Percentiles rank a stretch among this genome's conserved stretches.
Conservation (phyloP, 140 eudicot genomes). For the Erigeron philadelphicus region DNA sequence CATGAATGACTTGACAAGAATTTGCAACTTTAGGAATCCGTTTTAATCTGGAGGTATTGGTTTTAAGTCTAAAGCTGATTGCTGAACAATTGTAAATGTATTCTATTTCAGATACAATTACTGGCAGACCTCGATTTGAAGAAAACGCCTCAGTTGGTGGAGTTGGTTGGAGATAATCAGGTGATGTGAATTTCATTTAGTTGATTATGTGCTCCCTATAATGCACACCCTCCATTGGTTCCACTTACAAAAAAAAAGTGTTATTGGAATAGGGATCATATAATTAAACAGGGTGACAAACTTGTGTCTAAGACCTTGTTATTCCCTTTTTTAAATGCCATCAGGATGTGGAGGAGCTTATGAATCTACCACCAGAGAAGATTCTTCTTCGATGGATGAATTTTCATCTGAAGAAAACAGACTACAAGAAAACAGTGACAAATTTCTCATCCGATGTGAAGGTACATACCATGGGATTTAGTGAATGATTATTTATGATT, state of each 20-base stretch:
- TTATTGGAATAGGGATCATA: neutral
- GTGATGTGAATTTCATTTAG: constrained; percentile 28
- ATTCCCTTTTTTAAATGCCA: neutral
- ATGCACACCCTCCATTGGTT: neutral
- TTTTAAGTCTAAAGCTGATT: neutral
- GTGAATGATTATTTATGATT: constrained; percentile 1
- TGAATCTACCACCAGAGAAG: constrained; percentile 91
- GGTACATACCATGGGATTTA: constrained; percentile 37
- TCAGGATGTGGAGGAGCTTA: constrained; percentile 94
- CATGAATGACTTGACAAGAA: constrained; percentile 6
- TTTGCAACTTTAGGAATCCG: neutral
- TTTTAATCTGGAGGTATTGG: no score
- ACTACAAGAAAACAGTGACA: constrained; percentile 65
- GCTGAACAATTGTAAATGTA: constrained; percentile 18
- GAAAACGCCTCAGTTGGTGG: constrained; percentile 95
- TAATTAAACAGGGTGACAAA: neutral
- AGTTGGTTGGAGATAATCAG: constrained; percentile 82
- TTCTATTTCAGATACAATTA: constrained; percentile 64
- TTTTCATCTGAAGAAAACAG: constrained; percentile 74
- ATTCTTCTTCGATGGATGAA: constrained; percentile 94
- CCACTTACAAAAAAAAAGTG: neutral
- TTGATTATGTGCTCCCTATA: neutral
- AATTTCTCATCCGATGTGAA: constrained; percentile 92
- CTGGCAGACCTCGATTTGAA: constrained; percentile 83
- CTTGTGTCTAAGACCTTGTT: neutral